Evolutionary conservation across 768 basidiomycete species (phyloP).

Genomic region (Mycena floridula): DNA sequence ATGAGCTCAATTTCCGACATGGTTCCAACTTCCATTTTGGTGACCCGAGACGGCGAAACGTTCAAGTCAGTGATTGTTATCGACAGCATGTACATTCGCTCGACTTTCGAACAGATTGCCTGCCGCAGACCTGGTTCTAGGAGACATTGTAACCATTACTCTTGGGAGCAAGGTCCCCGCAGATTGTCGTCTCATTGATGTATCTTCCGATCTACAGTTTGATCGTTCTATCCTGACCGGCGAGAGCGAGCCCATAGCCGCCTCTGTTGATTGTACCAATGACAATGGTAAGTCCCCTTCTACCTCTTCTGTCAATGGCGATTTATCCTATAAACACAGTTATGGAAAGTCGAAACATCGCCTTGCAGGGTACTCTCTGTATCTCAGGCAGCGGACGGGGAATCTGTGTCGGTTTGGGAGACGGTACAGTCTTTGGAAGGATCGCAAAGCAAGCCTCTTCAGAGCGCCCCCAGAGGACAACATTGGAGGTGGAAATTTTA

Average conservation of each 20-base stretch:
- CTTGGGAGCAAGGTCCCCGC: conserved; percentile 70
- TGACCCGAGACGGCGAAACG: conserved; percentile 43
- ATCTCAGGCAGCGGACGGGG: conserved; percentile 43
- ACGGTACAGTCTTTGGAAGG: conserved; percentile 41
- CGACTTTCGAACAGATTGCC: conserved; percentile 36
- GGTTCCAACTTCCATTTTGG: conserved; percentile 57
- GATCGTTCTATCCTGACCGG: conserved; percentile 65
- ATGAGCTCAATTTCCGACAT: conserved; percentile 64
- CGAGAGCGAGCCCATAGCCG: conserved; percentile 34
- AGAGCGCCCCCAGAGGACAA: conserved; percentile 32
- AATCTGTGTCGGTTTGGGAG: conserved; percentile 42
- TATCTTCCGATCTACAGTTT: conserved; percentile 50
- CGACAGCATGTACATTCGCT: neutral
- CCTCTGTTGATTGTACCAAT: conserved; percentile 27
- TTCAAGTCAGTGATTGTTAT: conserved; percentile 15
- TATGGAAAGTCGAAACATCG: neutral
- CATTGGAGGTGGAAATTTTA: conserved; percentile 47
- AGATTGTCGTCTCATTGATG: conserved; percentile 58
- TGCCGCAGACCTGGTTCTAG: conserved; percentile 59
- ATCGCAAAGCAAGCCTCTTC: conserved; percentile 31
- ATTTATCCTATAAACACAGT: neutral
- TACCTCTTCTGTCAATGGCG: neutral
- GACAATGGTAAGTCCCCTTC: conserved; percentile 21
- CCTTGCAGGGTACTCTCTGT: conserved; percentile 26
- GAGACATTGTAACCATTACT: conserved; percentile 56